phyloP scores from a whole-genome alignment of 202 grass and related monocot species.

The Schoenoplectus triqueter region DNA sequence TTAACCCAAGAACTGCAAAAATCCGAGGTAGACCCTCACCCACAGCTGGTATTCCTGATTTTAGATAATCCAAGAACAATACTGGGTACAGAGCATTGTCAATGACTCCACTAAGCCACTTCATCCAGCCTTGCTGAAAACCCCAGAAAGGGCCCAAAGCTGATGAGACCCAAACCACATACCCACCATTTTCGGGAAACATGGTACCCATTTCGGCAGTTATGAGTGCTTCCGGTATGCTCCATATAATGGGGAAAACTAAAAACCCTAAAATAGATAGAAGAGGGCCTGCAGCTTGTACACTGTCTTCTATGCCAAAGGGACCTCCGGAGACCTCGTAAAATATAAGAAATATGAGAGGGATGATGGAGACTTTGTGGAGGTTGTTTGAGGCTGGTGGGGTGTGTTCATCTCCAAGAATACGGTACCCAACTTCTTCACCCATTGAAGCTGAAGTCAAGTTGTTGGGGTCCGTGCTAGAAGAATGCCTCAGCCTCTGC shows the following conservation, averaged over 20 bases:
- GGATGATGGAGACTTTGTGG: conserved; percentile 57
- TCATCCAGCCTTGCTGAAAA: conserved; percentile 79
- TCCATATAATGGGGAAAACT: conserved; percentile 63
- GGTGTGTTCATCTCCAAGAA: conserved; percentile 31
- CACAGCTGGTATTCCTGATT: conserved; percentile 55
- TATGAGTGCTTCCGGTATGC: conserved; percentile 67
- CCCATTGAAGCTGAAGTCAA: conserved; percentile 38
- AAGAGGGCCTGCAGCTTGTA: conserved; percentile 61
- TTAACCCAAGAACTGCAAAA: conserved; percentile 47
- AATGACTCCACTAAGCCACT: conserved; percentile 81
- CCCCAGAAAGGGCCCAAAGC: conserved; percentile 72
- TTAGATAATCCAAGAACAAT: conserved; percentile 77
- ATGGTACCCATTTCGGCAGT: conserved; percentile 78
- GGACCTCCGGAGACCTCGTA: conserved; percentile 74
- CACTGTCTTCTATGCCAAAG: conserved; percentile 73
- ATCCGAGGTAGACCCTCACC: conserved; percentile 51
- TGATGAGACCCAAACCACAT: conserved; percentile 68
- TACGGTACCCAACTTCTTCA: conserved; percentile 44
- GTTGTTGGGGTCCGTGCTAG: conserved; percentile 23
- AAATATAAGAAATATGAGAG: conserved; percentile 76
- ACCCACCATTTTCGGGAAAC: conserved; percentile 76
- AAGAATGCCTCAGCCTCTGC: conserved; percentile 47
- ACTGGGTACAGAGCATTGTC: conserved; percentile 71
- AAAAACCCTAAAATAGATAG: conserved; percentile 68
- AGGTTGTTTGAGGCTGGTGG: conserved; percentile 1